Base-by-base conservation (phyloP, 225 moss, liverwort and hornwort species). In the Rhytidiadelphus loreus region DNA sequence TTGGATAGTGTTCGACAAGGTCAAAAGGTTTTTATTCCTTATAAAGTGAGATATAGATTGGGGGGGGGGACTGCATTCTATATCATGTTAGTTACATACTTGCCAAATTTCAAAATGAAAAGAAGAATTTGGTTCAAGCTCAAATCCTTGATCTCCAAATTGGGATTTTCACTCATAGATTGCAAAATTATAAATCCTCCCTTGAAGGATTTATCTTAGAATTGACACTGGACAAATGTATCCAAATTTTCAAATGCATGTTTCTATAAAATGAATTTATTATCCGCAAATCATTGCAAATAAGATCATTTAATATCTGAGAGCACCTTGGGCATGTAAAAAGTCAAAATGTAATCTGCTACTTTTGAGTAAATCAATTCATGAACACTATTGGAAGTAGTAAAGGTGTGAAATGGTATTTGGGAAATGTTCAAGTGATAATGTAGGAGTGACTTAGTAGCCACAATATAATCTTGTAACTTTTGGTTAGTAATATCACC, bases 1-100 rank as follows among this genome's bases (percentile, higher is more conserved):
- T 9, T 65, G 10, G 18, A 2, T 9, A 65, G 18, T 65, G 65
- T 35, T 0, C 1, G 3, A 5, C 6, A 35, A 1, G 19, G 35
- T 35, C 9, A 64, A 64, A 64, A 18, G 9, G 18, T 11, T 65
- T 65, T 65, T 5, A 66, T 3, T 66, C 20, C 37, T 66, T 1
- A 0, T 39, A 2, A 71, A 44, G 41, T 44, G 16, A 28, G 3
- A 9, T 16, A n/a, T n/a, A n/a, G n/a, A n/a, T n/a, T n/a, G n/a
- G n/a, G n/a, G n/a, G n/a, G n/a, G n/a, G n/a, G n/a, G n/a, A n/a
- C n/a, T 37, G 6, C 18, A 25, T 14, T 29, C 72, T 28, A 29
- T 17, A 17, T 44, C 9, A 72, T 44, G 4, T 16, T 28, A 41
- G 15, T 44, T 72, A 28, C 10, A 28, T 44, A 72, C 25, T 44